Base-by-base conservation (phyloP, 1,284 basidiomycete species). In the Ustilago hordei region DNA sequence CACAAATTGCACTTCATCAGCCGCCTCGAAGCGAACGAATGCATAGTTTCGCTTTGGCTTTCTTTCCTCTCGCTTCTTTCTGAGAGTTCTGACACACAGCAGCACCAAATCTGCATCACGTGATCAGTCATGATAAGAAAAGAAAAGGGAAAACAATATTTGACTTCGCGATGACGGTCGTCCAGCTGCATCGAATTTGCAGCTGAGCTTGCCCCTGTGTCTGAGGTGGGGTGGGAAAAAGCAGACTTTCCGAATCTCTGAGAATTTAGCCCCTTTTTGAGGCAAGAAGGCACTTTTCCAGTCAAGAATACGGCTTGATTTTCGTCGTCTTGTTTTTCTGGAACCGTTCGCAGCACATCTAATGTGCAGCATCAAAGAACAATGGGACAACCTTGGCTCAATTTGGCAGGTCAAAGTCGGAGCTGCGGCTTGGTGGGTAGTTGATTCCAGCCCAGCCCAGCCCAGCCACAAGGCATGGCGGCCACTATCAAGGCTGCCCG, bases 321-420 rank as follows among this genome's bases (percentile, higher is more conserved):
- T 41, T 12, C 7, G 38, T 4, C 43, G n/a, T 32, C 3, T 19
- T 41, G 12, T 31, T 39, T 56, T 56, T 19, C 28, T 15, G n/a
- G 8, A 35, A 38, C 36, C 36, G 45, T 59, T 48, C 17, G 34
- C 48, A 50, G 23, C 48, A 50, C 48, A 50, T 50, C 48, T 50
- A 50, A 31, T 8, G 23, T 50, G 48, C 48, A 50, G 48, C 9
- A 32, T 50, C 48, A 50, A n/a, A 48, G 4, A 48, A 23, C 45
- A 48, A 6, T 41, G 39, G 28, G 28, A 1, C 15, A 32, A 50
- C 0, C 31, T 15, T 50, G n/a, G 48, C 45, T 31, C 45, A 48
- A 48, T 48, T 48, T 48, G 45, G 45, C 45, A 48, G 43, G 43
- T 45, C 43, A 45, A 28, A 50, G 48, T 50, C 48, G 48, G 28